Base-by-base conservation (phyloP, 2,329 filamentous ascomycete genomes). In the Podosphaera aphanis region DNA sequence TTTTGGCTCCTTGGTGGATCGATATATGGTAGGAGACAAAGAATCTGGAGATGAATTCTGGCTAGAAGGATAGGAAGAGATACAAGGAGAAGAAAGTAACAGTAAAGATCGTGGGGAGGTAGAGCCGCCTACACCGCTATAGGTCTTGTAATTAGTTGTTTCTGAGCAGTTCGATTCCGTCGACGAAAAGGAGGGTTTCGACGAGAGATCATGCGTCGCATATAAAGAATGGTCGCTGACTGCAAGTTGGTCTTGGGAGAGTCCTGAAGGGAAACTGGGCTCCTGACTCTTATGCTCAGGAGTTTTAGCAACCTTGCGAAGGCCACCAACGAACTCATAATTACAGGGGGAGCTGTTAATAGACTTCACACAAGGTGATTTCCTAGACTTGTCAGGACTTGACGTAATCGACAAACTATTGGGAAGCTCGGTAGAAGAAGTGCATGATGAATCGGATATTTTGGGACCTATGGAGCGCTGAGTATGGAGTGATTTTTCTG, bases 61-160 rank as follows among this genome's bases (percentile, higher is more conserved):
- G 40, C 71, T 57, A 20, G 74, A 56, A 49, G 67, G 64, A 54
- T 71, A 66, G 53, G 76, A 76, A 40, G 53, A 56, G 33, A 54
- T 50, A 43, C 52, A 51, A 15, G 55, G 50, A 27, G 54, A 52
- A 20, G 51, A 50, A 2, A 49, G 48, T 27, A 47, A 48, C 13
- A 46, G 45, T 37, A 51, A 36, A 13, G 50, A 49, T 44, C 49
- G 47, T 46, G 56, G 51, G 36, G 55, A 53, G 13, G 36, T 31
- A 33, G 51, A 51, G 20, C 48, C 41, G 44, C 54, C 52, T 29
- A 41, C 46, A 47, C 48, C 43, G 35, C 49, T 36, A 38, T 57
- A 59, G 37, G 58, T 51, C 52, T 58, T 59, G 51, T 59, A 60
- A 46, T 60, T 60, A 38, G 53, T 56, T 38, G 50, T 56, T 47